Conservation (phyloP, 1,284 basidiomycete species). For the Ceratobasidium sp. region DNA sequence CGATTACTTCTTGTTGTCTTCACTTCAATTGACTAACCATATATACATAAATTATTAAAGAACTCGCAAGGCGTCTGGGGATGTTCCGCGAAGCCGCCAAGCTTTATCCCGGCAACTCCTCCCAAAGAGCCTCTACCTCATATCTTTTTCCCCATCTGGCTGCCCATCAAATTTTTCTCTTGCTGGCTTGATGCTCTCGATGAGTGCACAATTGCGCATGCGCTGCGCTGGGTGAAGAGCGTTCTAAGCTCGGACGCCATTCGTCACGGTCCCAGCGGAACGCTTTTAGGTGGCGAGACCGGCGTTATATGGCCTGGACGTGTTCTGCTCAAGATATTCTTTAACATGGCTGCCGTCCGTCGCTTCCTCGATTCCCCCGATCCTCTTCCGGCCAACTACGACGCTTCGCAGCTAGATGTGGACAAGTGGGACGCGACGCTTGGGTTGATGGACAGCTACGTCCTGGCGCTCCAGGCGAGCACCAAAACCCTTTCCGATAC, state of each 20-base stretch:
- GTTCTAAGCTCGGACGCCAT: background rate
- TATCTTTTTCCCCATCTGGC: background rate
- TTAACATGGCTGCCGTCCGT: background rate
- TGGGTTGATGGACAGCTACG: background rate
- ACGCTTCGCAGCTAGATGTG: background rate
- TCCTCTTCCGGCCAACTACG: background rate
- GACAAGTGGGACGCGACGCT: background rate
- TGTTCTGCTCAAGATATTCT: background rate
- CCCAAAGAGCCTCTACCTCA: background rate
- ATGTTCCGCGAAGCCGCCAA: background rate
- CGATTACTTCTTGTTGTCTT: background rate
- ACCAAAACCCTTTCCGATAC: background rate
- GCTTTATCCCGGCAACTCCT: background rate
- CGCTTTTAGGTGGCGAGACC: background rate
- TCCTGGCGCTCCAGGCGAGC: background rate
- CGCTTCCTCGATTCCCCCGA: background rate
- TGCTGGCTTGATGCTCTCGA: background rate
- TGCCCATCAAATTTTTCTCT: background rate
- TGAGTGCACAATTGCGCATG: background rate
- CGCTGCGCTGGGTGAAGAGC: background rate
- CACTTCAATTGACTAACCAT: background rate
- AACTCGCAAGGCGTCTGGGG: constrained; percentile 5
- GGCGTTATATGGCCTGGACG: background rate
- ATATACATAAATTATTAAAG: background rate
- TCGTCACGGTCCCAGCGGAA: background rate